phyloP scores from a whole-genome alignment of 768 basidiomycete species.

The Ramaria sp. region DNA sequence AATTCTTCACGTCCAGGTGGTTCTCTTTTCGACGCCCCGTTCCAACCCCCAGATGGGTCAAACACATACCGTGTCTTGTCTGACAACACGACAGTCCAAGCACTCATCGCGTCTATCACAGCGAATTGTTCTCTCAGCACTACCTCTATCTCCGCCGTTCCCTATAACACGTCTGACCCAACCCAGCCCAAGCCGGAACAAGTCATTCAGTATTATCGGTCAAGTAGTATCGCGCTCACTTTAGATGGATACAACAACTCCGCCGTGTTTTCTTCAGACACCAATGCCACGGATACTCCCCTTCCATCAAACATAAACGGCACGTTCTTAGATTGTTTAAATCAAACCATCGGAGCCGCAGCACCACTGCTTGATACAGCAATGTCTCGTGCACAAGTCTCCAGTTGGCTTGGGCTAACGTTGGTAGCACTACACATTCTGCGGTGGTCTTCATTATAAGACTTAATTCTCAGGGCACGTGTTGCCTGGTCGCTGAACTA shows the following conservation, averaged over 20 bases:
- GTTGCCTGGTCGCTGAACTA: too few relatives aligned
- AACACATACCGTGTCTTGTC: conserved; percentile 37
- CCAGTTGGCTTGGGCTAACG: not conserved
- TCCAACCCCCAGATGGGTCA: conserved; percentile 28
- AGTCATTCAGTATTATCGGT: conserved; percentile 58
- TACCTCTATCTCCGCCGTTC: conserved; percentile 17
- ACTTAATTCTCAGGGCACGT: too few relatives aligned
- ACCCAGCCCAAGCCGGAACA: conserved; percentile 35
- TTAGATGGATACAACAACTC: conserved; percentile 63
- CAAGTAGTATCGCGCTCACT: conserved; percentile 50
- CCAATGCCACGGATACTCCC: conserved; percentile 33
- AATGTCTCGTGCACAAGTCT: not conserved
- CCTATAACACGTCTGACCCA: conserved; percentile 22
- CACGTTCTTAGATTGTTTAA: conserved; percentile 44
- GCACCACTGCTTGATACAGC: conserved; percentile 43
- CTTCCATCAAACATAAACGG: conserved; percentile 43
- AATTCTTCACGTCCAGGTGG: conserved; percentile 44
- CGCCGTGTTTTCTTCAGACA: conserved; percentile 30
- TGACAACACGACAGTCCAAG: conserved; percentile 36
- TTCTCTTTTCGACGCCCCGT: conserved; percentile 26
- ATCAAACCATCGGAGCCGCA: conserved; percentile 46
- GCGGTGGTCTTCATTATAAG: not conserved
- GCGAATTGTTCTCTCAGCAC: conserved; percentile 34
- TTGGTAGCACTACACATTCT: not conserved
- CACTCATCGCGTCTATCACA: conserved; percentile 32